Evolutionary conservation across 176 grass and related monocot species (phyloP), one percentile per base, ranked within the genome.

Genomic region (Poa annua): DNA sequence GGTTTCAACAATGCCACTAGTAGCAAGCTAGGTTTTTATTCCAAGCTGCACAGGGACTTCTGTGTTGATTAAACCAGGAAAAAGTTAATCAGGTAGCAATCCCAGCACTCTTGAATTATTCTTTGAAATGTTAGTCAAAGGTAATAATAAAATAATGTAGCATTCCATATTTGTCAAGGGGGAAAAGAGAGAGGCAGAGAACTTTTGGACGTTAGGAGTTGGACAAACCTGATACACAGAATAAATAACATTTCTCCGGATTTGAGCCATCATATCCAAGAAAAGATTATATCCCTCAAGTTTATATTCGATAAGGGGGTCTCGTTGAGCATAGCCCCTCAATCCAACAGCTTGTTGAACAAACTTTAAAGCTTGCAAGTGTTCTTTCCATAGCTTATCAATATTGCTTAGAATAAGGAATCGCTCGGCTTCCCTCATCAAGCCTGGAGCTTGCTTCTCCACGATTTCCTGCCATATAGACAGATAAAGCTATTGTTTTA

Each of bases 191-290:
- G 35, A 21, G 22, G 5, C 1, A 38, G 52, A 9, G n/a, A 47
- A 44, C 32, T 57, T 16, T 15, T 56, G 13, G 7, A 14, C 53
- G n/a, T 80, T 24, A 65, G 16, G 44, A 26, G 13, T 54, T 54
- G 35, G 42, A 87, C 86, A 85, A 85, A 98, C 96, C 96, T 98
- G 96, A 85, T 98, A 98, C 26, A 98, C 89, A 50, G 96, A 85
- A 85, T 98, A 95, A 85, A 98, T 98, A 84, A 98, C 96, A 87
- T 98, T 98, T 83, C 96, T 89, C 26, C 96, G 82, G 76, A 98
- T 95, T 84, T 98, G 96, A 42, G 96, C 96, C 96, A 98, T 98
- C 96, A 95, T 98, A 73, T 98, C 92, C 74, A 98, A 86, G 86
- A 98, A 95, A 79, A 98, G 92, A 78, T 98, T 98, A 88, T 98